phyloP scores from a whole-genome alignment of 495 filamentous ascomycete genomes.

The Tuber borchii region DNA sequence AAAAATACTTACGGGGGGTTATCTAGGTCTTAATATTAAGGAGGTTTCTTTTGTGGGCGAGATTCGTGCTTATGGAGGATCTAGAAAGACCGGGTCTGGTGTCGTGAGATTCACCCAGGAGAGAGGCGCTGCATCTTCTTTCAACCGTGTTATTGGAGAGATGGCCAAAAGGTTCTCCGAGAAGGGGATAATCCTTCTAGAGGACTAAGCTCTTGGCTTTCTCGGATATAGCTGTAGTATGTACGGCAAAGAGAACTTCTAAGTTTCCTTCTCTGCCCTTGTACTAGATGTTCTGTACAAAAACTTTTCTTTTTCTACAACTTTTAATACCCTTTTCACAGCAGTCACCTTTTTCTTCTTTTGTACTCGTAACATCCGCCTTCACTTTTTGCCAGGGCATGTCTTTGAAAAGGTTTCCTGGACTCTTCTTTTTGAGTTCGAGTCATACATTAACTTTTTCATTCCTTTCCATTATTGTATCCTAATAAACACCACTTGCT shows the following conservation, averaged over 20 bases:
- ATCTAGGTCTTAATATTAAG: slow-evolving; percentile 37
- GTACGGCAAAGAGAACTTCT: background rate
- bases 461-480: background rate
- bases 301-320: background rate
- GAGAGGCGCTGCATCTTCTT: slow-evolving; percentile 75
- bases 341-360: background rate
- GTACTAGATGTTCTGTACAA: background rate
- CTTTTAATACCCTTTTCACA: background rate
- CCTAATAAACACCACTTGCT: background rate
- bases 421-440: background rate
- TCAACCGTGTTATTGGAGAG: slow-evolving; percentile 72
- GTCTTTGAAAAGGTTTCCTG: background rate
- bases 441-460: background rate
- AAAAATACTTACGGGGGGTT: background rate
- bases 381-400: background rate
- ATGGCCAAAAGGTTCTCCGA: slow-evolving; percentile 45
- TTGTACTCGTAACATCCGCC: background rate
- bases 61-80: slow-evolving; percentile 76
- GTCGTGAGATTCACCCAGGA: slow-evolving; percentile 82
- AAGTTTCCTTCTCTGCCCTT: background rate
- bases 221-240: background rate
- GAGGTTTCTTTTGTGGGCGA: slow-evolving; percentile 62
- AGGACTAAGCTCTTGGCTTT: background rate
- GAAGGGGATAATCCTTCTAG: background rate
- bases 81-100: slow-evolving; percentile 59